Evolutionary conservation across 352 stramenopile genomes (phyloP).

Genomic region (Pythium grandisporangium): DNA sequence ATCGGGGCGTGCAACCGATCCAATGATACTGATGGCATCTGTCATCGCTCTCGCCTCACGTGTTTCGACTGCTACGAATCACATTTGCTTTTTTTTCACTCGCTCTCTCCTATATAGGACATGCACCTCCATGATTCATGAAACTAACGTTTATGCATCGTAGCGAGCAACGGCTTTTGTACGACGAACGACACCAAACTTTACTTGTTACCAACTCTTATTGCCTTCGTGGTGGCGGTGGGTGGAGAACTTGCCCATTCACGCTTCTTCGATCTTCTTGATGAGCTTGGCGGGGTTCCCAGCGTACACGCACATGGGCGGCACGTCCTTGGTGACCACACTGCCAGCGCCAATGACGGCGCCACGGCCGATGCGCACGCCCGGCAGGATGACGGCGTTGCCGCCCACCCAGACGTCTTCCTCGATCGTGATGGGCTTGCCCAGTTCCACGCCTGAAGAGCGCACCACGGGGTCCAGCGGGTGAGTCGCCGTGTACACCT

Average conservation of each 20-base stretch:
- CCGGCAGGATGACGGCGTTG: conserved; percentile 49
- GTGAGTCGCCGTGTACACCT: conserved; percentile 78
- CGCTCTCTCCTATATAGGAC: no score
- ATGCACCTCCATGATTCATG: neutral
- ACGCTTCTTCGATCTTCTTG: conserved; percentile 42
- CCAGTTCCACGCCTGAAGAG: conserved; percentile 33
- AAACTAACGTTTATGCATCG: neutral
- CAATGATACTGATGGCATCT: conserved; percentile 3
- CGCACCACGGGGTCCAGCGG: conserved; percentile 43
- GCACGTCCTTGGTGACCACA: conserved; percentile 76
- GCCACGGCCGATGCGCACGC: conserved; percentile 52
- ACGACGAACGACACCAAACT: neutral
- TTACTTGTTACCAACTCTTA: neutral
- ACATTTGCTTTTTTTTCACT: no score
- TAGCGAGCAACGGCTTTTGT: neutral
- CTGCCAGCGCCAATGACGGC: conserved; percentile 63
- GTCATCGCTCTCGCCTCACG: neutral
- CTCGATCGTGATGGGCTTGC: conserved; percentile 64
- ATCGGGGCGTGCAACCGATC: no score
- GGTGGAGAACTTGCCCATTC: no score
- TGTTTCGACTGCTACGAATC: neutral
- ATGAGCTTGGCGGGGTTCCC: conserved; percentile 76
- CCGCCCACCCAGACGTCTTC: conserved; percentile 84
- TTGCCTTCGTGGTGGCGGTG: neutral
- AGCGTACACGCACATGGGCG: conserved; percentile 40